Evolutionary conservation across 108 stramenopile genomes (phyloP), one percentile per base, ranked within the genome.

Genomic region (Nannochloropsis granulata): DNA sequence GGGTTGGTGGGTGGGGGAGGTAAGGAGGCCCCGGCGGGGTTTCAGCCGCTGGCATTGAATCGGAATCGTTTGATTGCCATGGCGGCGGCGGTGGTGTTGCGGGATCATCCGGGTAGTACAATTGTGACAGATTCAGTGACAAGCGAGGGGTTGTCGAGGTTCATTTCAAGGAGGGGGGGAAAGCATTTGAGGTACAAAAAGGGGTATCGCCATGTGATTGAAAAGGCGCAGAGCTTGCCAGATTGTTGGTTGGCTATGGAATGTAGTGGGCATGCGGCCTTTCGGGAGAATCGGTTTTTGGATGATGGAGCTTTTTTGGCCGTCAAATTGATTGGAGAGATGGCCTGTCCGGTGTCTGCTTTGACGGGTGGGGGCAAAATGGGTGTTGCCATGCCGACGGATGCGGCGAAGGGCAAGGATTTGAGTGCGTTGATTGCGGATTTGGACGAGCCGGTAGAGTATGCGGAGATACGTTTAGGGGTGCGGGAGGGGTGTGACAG

Each of bases 101-200:
- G 81, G 12, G 79, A 87, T n/a, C 44, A 85, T 82, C 89, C 88
- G 24, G 88, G 88, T 78, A 86, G 85, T 13, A 88, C 85, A 19
- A 89, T 90, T 23, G 89, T 90, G n/a, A 90, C 89, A 23, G 89
- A 90, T 84, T 89, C 88, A 7, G 89, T 86, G 2, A 90, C 89
- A 43, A 26, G 23, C 23, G 84, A 80, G 43, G 23, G 56, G 21
- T n/a, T 71, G 19, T n/a, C n/a, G 24, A 19, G 46, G 11, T 79
- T 84, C 9, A 78, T 43, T 24, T 21, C 44, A 13, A 56, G 79
- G n/a, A 24, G 26, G 83, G 43, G 79, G n/a, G 45, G 44, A 78
- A 23, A 78, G 78, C 83, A 84, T 10, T 24, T 84, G 25, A 85
- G 89, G 44, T 90, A 85, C 85, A 83, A 88, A 44, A 89, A 89